phyloP scores from a whole-genome alignment of 2,329 filamentous ascomycete species.

The Fusarium siculi region DNA sequence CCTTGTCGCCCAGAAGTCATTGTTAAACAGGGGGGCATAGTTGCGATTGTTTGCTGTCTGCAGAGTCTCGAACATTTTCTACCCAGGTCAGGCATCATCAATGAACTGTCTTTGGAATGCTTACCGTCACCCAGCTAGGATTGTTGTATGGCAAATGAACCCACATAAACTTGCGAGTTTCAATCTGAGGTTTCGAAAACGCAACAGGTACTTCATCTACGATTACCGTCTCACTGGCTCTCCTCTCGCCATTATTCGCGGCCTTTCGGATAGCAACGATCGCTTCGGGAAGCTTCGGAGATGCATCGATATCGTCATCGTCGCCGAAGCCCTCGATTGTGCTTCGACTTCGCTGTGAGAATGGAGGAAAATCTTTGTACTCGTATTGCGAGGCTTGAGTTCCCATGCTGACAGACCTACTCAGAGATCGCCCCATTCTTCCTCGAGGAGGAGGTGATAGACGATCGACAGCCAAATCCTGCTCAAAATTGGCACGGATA shows the following conservation, averaged over 20 bases:
- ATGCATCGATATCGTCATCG: conserved; percentile 46
- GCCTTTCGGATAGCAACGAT: conserved; percentile 46
- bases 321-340: conserved; percentile 39
- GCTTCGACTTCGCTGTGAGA: conserved; percentile 50
- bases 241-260: conserved; percentile 33
- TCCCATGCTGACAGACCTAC: conserved; percentile 51
- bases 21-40: conserved; percentile 54
- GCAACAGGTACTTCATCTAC: conserved; percentile 45
- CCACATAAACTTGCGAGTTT: conserved; percentile 64
- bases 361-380: conserved; percentile 51
- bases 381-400: conserved; percentile 47
- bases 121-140: conserved; percentile 67
- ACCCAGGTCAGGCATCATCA: neutral
- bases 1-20: conserved; percentile 60
- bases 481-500: conserved; percentile 51
- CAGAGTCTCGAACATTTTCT: conserved; percentile 59
- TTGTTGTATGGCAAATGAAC: conserved; percentile 68
- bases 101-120: neutral
- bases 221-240: conserved; percentile 43
- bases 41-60: conserved; percentile 52
- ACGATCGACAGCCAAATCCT: conserved; percentile 52
- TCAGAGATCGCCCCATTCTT: conserved; percentile 45
- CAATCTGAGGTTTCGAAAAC: conserved; percentile 49
- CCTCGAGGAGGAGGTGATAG: conserved; percentile 50
- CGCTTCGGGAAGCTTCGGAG: conserved; percentile 49